Evolutionary conservation across 1,139 yeast genomes (phyloP).

Genomic region (Saccharomyces hybrid): DNA sequence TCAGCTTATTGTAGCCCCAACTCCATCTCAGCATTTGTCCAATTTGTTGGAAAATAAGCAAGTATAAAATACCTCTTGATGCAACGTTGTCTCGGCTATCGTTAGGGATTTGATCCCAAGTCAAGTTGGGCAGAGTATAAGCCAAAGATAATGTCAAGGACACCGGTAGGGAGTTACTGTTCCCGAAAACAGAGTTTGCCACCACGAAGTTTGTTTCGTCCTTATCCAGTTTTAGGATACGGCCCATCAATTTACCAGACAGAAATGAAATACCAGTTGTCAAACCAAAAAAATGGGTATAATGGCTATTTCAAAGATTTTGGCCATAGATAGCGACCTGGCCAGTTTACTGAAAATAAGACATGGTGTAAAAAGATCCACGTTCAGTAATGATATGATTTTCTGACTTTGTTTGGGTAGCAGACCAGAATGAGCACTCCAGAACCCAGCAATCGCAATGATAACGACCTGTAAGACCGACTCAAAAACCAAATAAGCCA

Average conservation of each 20-base stretch:
- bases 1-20: slow-evolving; percentile 67
- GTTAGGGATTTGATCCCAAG: slow-evolving; percentile 62
- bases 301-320: slow-evolving; percentile 54
- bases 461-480: slow-evolving; percentile 68
- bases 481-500: slow-evolving; percentile 57
- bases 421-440: slow-evolving; percentile 57
- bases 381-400: slow-evolving; percentile 54
- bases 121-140: slow-evolving; percentile 60
- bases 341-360: slow-evolving; percentile 69
- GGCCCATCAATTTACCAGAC: slow-evolving; percentile 45
- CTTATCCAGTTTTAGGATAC: slow-evolving; percentile 43
- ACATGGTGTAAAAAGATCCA: slow-evolving; percentile 71
- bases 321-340: slow-evolving; percentile 54
- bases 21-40: slow-evolving; percentile 77
- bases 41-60: slow-evolving; percentile 67
- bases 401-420: slow-evolving; percentile 55
- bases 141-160: slow-evolving; percentile 64
- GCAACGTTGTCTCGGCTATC: slow-evolving; percentile 63
- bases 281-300: slow-evolving; percentile 57
- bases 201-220: slow-evolving; percentile 69
- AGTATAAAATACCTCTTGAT: slow-evolving; percentile 63
- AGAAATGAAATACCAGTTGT: slow-evolving; percentile 52
- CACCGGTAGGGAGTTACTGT: slow-evolving; percentile 70
- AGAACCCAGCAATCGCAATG: slow-evolving; percentile 60
- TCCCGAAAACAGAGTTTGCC: slow-evolving; percentile 79